Evolutionary conservation across 129 eudicot genomes (phyloP), one percentile per base, ranked within the genome.

Genomic region (Pseudognaphalium luteoalbum): DNA sequence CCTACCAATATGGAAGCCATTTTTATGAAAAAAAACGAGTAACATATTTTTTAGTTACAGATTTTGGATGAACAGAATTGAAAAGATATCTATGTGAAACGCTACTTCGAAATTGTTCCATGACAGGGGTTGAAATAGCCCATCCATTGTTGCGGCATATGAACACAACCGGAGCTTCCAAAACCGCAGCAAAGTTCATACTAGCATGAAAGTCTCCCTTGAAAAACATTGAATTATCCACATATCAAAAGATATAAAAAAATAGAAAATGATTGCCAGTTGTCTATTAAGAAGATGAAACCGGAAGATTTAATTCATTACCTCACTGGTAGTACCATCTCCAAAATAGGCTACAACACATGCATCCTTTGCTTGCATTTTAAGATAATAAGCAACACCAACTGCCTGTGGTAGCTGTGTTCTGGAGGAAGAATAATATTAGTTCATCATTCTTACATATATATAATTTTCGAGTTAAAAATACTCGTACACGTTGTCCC

Each of bases 321-420:
- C 96, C 96, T 85, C 90, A 25, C 96, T 90, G 9, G 87, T 72
- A 56, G 70, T n/a, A 22, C 96, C 96, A 66, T 90, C 96, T 21
- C 92, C 96, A 19, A 83, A 78, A 54, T 81, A 90, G 56, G 96
- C 76, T 8, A 90, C 90, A 29, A 70, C 87, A 62, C 96, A 90
- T 1, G 90, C 96, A 60, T 87, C 87, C 75, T 75, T 83, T 14
- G 66, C 72, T 47, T 90, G 88, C 83, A 85, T 87, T 58, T 87
- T 90, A 7, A 90, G 83, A 9, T 90, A 85, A 73, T 90, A 90
- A 28, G 96, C 96, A 51, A 81, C 96, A 2, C 96, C 96, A 1
- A 78, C 92, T 61, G 96, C 92, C 16, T 90, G 96, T 44, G 96
- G 96, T 44, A 90, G 80, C 67, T 90, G 96, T 17, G 92, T 85